Evolutionary conservation across 306 rosid species (phyloP).

Genomic region (Dryas alaskensis): DNA sequence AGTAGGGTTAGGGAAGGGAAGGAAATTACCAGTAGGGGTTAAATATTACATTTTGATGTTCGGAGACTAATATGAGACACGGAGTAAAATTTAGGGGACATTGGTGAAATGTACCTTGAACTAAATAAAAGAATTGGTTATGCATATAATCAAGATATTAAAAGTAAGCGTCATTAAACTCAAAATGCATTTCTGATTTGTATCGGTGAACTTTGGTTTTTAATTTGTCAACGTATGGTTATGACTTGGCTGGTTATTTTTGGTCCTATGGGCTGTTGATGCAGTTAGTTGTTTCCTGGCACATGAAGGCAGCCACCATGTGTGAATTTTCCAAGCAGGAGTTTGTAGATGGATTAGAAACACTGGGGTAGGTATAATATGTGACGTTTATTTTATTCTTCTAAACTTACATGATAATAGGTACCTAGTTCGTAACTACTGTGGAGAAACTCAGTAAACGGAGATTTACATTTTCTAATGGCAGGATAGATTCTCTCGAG

Average conservation of each 20-base stretch:
- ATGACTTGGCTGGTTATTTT: slow-evolving; percentile 14
- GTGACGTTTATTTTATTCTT: slow-evolving; percentile 1
- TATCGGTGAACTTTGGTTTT: not conserved
- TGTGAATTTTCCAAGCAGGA: slow-evolving; percentile 98
- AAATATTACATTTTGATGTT: not conserved
- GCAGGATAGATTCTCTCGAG: slow-evolving; percentile 93
- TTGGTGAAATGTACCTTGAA: slow-evolving; percentile 2
- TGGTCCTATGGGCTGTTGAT: slow-evolving; percentile 27
- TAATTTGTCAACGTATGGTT: not conserved
- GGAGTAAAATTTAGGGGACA: not conserved
- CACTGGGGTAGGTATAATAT: slow-evolving; percentile 60
- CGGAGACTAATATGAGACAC: not conserved
- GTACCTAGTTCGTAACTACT: slow-evolving; percentile 2
- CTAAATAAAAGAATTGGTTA: not conserved
- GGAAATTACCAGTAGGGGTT: not conserved
- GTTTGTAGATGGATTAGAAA: slow-evolving; percentile 80
- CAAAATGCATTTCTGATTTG: not conserved
- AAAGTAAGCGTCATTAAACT: not conserved
- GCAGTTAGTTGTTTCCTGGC: slow-evolving; percentile 99
- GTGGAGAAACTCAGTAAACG: slow-evolving; percentile 6
- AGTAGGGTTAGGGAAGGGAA: too few relatives aligned
- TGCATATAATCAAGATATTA: not conserved
- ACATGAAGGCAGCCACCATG: slow-evolving; percentile 99
- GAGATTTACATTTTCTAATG: slow-evolving; percentile 31
- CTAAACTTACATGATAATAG: not conserved